phyloP scores from a whole-genome alignment of 768 basidiomycete genomes.

The Russula abietina region DNA sequence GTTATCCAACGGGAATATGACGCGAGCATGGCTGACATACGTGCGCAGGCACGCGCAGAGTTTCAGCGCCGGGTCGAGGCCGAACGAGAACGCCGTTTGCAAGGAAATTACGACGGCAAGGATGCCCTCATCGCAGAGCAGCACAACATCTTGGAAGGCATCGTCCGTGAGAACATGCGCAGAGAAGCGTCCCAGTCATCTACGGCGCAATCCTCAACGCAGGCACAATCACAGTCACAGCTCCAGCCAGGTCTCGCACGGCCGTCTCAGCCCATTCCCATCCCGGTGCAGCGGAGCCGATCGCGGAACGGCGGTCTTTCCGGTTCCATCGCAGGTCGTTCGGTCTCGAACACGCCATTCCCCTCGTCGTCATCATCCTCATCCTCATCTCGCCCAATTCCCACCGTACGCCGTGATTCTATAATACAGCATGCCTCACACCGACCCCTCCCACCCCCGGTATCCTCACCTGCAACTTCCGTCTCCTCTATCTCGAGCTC shows the following conservation, averaged over 20 bases:
- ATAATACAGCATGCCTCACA: not conserved
- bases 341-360: not conserved
- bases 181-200: not conserved
- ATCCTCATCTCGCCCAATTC: slow-evolving; percentile 7
- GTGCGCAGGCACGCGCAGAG: slow-evolving; percentile 16
- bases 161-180: slow-evolving; percentile 11
- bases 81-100: slow-evolving; percentile 19
- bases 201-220: not conserved
- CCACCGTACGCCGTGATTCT: slow-evolving; percentile 13
- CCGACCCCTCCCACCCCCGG: slow-evolving; percentile 2
- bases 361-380: slow-evolving; percentile 5
- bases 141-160: slow-evolving; percentile 15
- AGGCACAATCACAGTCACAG: not conserved
- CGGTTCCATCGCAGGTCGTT: not conserved
- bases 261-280: slow-evolving; percentile 17
- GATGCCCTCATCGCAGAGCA: slow-evolving; percentile 21
- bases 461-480: slow-evolving; percentile 8
- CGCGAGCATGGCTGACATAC: slow-evolving; percentile 22
- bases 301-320: slow-evolving; percentile 11
- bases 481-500: slow-evolving; percentile 10
- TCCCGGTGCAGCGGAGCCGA: slow-evolving; percentile 11
- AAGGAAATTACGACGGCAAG: slow-evolving; percentile 16
- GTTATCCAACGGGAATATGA: slow-evolving; percentile 13
- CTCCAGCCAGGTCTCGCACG: not conserved
- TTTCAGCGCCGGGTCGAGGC: slow-evolving; percentile 22